Evolutionary conservation across 495 filamentous ascomycete genomes (phyloP).

Genomic region (Parachaetomium inaequale): DNA sequence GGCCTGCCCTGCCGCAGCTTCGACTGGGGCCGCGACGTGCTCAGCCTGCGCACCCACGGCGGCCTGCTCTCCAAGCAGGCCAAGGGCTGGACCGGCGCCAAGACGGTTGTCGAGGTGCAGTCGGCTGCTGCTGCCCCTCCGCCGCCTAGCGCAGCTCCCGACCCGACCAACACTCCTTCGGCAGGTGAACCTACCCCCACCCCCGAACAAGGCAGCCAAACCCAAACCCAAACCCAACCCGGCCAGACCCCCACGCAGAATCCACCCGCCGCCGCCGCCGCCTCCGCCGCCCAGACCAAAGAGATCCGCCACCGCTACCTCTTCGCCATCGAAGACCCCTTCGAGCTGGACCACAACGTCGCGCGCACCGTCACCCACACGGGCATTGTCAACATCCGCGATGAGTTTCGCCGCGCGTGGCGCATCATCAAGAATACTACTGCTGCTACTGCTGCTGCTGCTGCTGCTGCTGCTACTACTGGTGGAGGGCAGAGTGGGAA

Average conservation of each 20-base stretch:
- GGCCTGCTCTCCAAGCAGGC: conserved; percentile 64
- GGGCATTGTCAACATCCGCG: conserved; percentile 69
- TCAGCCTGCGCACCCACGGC: conserved; percentile 66
- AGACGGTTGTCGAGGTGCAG: conserved; percentile 44
- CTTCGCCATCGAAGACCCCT: conserved; percentile 84
- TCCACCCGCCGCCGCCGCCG: background rate
- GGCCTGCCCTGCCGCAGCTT: conserved; percentile 49
- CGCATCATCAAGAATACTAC: conserved; percentile 51
- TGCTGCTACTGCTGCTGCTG: background rate
- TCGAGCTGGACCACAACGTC: conserved; percentile 79
- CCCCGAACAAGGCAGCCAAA: no score
- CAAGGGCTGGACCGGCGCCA: conserved; percentile 76
- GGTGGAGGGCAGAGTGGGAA: background rate
- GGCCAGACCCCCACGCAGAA: background rate
- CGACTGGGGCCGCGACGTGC: conserved; percentile 64
- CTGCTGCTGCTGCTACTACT: background rate
- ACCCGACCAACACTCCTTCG: background rate
- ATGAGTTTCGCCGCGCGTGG: conserved; percentile 75
- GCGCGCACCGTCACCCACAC: conserved; percentile 73
- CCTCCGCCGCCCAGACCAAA: conserved; percentile 39
- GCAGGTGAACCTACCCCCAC: background rate
- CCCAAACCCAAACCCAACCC: background rate
- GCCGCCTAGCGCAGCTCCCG: background rate
- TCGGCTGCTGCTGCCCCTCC: background rate
- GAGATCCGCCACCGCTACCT: conserved; percentile 74